Conservation (phyloP, 768 basidiomycete genomes). For the Favolaschia claudopus region DNA sequence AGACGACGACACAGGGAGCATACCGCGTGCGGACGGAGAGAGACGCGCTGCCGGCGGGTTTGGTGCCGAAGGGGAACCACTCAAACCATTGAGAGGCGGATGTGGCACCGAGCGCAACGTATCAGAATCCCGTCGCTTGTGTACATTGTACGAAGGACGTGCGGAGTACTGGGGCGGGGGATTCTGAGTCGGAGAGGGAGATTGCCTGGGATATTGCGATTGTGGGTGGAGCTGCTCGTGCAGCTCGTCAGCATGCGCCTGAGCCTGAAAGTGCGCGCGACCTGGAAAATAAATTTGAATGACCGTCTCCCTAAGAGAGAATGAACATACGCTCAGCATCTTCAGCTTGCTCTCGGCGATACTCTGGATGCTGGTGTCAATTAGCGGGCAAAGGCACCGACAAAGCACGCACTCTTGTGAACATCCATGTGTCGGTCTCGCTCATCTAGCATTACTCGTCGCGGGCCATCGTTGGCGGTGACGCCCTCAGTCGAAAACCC, state of each 20-base stretch:
- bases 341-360: slow-evolving; percentile 43
- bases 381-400: slow-evolving; percentile 5
- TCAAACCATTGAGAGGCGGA: slow-evolving; percentile 41
- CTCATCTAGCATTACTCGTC: slow-evolving; percentile 49
- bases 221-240: slow-evolving; percentile 48
- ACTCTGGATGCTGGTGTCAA: slow-evolving; percentile 35
- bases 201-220: slow-evolving; percentile 57
- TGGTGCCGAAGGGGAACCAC: slow-evolving; percentile 64
- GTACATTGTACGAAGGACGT: slow-evolving; percentile 46
- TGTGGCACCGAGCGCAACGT: slow-evolving; percentile 64
- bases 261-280: slow-evolving; percentile 31
- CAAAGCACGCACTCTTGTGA: slow-evolving; percentile 46
- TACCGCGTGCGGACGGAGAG: slow-evolving; percentile 40
- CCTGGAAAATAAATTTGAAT: slow-evolving; percentile 23
- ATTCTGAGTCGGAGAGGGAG: slow-evolving; percentile 57
- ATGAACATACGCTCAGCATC: slow-evolving; percentile 51
- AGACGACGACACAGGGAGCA: slow-evolving; percentile 24
- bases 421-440: slow-evolving; percentile 46
- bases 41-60: slow-evolving; percentile 42
- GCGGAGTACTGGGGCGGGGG: slow-evolving; percentile 51
- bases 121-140: slow-evolving; percentile 79
- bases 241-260: slow-evolving; percentile 28
- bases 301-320: slow-evolving; percentile 17
- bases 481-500: slow-evolving; percentile 35
- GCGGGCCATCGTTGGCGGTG: slow-evolving; percentile 38